Conservation (phyloP, 139 green algal genomes). For the Nannochloris sp. region DNA sequence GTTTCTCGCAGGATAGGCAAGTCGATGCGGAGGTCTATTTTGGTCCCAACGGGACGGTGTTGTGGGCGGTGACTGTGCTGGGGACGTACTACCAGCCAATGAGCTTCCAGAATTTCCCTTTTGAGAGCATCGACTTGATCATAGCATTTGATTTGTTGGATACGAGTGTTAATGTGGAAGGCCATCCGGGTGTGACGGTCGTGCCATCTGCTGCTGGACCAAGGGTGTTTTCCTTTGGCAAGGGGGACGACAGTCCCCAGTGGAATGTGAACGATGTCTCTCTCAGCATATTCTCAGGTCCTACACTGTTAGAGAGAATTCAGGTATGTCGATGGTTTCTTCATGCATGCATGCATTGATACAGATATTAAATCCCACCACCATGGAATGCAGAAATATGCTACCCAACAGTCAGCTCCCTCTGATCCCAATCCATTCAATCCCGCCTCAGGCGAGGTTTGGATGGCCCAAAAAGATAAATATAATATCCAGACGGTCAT, state of each 20-base stretch:
- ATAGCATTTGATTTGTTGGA: not conserved
- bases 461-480: too few species aligned
- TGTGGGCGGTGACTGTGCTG: not conserved
- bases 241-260: not conserved
- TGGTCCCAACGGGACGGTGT: not conserved
- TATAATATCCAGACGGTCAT: not conserved
- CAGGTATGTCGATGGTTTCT: not conserved
- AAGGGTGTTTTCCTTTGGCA: not conserved
- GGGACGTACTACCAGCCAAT: slow-evolving; percentile 1
- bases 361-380: too few species aligned
- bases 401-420: not conserved
- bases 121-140: slow-evolving; percentile 9
- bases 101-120: slow-evolving; percentile 1
- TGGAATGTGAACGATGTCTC: not conserved
- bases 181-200: not conserved
- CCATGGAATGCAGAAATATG: not conserved
- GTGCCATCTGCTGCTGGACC: not conserved
- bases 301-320: not conserved
- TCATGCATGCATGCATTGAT: too few species aligned
- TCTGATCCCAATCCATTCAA: not conserved
- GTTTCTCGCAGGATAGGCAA: slow-evolving; percentile 10
- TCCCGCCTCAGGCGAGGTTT: too few species aligned
- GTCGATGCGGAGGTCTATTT: slow-evolving; percentile 16
- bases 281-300: not conserved
- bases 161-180: not conserved